Conservation (phyloP, 441 rosid genomes). For the Adansonia grandidieri region DNA sequence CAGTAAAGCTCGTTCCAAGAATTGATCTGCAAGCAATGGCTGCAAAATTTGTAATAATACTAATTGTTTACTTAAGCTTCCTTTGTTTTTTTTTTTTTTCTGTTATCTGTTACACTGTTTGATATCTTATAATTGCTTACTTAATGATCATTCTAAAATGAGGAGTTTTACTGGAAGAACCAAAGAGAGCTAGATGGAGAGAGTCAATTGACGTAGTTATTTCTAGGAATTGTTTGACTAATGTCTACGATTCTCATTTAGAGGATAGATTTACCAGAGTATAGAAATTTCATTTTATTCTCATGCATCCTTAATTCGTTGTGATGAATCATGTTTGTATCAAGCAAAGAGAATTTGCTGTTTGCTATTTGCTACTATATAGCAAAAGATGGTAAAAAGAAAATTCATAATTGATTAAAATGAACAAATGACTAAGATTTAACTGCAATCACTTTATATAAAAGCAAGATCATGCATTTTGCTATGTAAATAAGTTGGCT, state of each 20-base stretch:
- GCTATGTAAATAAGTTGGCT: not conserved
- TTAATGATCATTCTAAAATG: not conserved
- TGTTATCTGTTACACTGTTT: slow-evolving; percentile 8
- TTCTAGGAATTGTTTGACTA: not conserved
- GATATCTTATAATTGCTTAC: slow-evolving; percentile 3
- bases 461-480: not conserved
- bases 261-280: not conserved
- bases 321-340: not conserved
- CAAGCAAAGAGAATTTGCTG: not conserved
- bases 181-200: not conserved
- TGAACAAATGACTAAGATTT: not conserved
- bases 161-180: not conserved
- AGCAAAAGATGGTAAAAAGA: not conserved
- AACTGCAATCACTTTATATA: not conserved
- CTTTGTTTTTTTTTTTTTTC: slow-evolving; percentile 23
- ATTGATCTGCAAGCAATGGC: slow-evolving; percentile 79
- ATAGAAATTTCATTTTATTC: not conserved
- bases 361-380: not conserved
- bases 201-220: not conserved
- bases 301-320: not conserved
- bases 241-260: not conserved
- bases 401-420: not conserved
- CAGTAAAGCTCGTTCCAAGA: slow-evolving; percentile 90
- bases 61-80: slow-evolving; percentile 18
- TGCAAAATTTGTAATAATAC: slow-evolving; percentile 68